Evolutionary conservation across 805 yeast species (phyloP).

Genomic region (Suhomyces vadensis): DNA sequence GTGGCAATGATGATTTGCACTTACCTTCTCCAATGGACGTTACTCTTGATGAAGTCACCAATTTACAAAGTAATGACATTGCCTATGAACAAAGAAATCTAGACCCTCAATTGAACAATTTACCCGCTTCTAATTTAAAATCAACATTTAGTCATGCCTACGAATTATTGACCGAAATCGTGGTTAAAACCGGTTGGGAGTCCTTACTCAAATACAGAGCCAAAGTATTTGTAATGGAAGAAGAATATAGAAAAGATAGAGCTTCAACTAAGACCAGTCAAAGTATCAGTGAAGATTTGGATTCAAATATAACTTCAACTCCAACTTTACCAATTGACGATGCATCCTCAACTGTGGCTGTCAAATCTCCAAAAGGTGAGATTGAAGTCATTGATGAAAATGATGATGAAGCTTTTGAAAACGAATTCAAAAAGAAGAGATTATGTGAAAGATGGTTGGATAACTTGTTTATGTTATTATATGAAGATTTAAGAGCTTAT

Average conservation of each 20-base stretch:
- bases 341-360: conserved; percentile 38
- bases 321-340: conserved; percentile 18
- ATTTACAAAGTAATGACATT: conserved; percentile 64
- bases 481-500: conserved; percentile 75
- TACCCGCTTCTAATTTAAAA: conserved; percentile 70
- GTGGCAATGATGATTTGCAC: conserved; percentile 56
- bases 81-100: conserved; percentile 64
- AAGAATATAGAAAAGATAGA: conserved; percentile 45
- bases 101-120: conserved; percentile 58
- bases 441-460: conserved; percentile 76
- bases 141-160: conserved; percentile 48
- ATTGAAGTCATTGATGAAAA: conserved; percentile 12
- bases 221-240: conserved; percentile 50
- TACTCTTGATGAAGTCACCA: conserved; percentile 64
- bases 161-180: conserved; percentile 47
- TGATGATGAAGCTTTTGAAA: conserved; percentile 19
- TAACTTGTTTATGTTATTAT: conserved; percentile 64
- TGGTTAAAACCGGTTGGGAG: conserved; percentile 48
- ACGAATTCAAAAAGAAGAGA: conserved; percentile 61
- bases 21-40: conserved; percentile 78
- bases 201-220: conserved; percentile 45
- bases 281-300: not conserved
- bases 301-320: not conserved
- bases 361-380: conserved; percentile 37
- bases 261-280: not conserved